A percentile compares a stretch with the other conserved stretches of the same genome.
Conservation (phyloP, 2,329 filamentous ascomycete genomes). For the Pyrenochaeta sp. region DNA sequence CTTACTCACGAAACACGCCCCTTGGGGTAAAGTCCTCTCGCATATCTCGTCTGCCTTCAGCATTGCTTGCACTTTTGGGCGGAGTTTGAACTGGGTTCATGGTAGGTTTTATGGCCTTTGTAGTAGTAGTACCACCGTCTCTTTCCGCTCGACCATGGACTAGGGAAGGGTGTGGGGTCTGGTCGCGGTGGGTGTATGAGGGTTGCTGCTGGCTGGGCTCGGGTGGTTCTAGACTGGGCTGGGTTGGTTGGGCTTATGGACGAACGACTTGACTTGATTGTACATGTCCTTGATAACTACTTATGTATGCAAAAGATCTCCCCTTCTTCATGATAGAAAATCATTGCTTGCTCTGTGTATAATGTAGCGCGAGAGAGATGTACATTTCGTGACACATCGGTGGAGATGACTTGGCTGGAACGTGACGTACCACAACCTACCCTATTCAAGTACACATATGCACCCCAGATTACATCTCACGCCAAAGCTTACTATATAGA, state of each 20-base stretch:
- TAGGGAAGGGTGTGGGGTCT: conserved; percentile 9
- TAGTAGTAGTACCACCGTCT: conserved; percentile 14
- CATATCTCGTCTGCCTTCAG: background rate
- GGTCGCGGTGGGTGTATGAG: background rate
- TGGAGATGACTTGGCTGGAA: background rate
- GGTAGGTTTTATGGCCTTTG: conserved; percentile 15
- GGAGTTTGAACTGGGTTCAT: conserved; percentile 10
- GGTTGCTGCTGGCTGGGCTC: no score
- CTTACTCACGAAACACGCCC: no score
- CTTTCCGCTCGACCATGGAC: conserved; percentile 14
- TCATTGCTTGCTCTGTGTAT: no score
- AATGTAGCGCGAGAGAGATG: no score
- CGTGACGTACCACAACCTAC: background rate
- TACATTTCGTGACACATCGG: no score
- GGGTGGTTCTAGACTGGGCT: no score
- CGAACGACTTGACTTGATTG: conserved; percentile 6
- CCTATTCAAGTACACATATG: no score
- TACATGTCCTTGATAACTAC: conserved; percentile 12
- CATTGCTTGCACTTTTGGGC: conserved; percentile 1
- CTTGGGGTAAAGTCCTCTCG: background rate
- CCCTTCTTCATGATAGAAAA: no score
- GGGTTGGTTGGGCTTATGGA: conserved; percentile 4
- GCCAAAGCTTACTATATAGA: no score
- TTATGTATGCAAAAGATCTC: conserved; percentile 15
- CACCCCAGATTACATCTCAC: no score